Conservation (phyloP, 2,329 filamentous ascomycete species). For the Ascochyta pisi region DNA sequence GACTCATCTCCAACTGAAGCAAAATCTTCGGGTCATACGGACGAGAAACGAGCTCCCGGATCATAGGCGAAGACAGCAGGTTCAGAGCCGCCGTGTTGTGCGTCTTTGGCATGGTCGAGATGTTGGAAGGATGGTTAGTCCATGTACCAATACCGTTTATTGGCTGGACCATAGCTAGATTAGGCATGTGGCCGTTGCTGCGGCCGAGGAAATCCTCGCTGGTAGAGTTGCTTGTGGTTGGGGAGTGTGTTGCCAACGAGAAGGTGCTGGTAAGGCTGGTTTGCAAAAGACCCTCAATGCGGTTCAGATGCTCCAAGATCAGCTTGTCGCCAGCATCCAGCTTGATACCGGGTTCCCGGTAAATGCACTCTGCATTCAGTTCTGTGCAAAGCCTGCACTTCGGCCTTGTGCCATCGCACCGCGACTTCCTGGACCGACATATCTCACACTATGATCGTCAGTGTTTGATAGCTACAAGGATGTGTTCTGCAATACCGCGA, state of each 20-base stretch:
- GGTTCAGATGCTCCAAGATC: constrained; percentile 77
- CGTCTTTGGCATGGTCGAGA: constrained; percentile 84
- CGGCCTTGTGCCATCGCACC: constrained; percentile 79
- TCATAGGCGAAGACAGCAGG: constrained; percentile 80
- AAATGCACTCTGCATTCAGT: constrained; percentile 81
- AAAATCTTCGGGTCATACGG: constrained; percentile 84
- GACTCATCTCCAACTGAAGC: constrained; percentile 79
- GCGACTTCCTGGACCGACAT: constrained; percentile 79
- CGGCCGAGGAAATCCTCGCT: constrained; percentile 52
- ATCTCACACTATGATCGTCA: constrained; percentile 72
- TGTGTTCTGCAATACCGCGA: constrained; percentile 43
- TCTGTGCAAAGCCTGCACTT: constrained; percentile 87
- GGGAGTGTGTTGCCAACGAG: constrained; percentile 64
- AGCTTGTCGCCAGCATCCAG: constrained; percentile 86
- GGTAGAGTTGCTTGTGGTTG: constrained; percentile 53
- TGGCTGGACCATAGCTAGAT: constrained; percentile 49
- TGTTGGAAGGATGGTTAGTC: constrained; percentile 68
- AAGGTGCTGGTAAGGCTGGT: constrained; percentile 67
- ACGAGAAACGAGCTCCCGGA: constrained; percentile 76
- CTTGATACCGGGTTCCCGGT: constrained; percentile 85
- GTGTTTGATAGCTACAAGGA: constrained; percentile 13
- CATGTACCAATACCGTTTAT: constrained; percentile 72
- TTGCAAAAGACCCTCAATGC: constrained; percentile 81
- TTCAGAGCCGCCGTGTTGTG: constrained; percentile 83
- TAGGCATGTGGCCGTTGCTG: constrained; percentile 47